Conservation (phyloP, 106 monocot species). For the Apostasia shenzhenica region DNA sequence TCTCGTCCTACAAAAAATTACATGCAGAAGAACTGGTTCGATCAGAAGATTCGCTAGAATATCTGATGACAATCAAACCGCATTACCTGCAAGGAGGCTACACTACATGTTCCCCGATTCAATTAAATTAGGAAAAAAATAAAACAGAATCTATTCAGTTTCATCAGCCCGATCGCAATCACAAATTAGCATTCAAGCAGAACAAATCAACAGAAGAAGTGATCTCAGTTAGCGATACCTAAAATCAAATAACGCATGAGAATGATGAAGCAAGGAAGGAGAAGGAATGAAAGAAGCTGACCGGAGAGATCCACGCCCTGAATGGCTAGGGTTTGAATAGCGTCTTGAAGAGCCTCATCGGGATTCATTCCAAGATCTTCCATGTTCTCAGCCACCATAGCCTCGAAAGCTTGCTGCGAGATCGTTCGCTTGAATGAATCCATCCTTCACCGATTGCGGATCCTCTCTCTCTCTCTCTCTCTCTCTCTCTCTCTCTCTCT, state of each 20-base stretch:
- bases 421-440: conserved; percentile 30
- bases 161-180: background rate
- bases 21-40: no score
- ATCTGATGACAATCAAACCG: background rate
- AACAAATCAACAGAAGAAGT: background rate
- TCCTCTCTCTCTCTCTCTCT: no score
- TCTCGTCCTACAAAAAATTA: no score
- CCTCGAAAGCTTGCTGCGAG: conserved; percentile 90
- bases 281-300: conserved; percentile 2
- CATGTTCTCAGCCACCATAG: conserved; percentile 83
- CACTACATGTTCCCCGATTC: no score
- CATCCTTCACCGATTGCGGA: conserved; percentile 1
- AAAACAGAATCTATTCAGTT: background rate
- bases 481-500: background rate
- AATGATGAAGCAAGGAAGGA: background rate
- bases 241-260: background rate
- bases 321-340: conserved; percentile 60
- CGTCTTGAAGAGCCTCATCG: conserved; percentile 68
- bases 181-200: background rate
- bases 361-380: conserved; percentile 92
- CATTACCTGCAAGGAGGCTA: background rate
- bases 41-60: background rate
- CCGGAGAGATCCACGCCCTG: conserved; percentile 79
- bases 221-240: background rate
- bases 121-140: no score